These are phyloP conservation scores for Straminergon stramineum DNA, from an alignment of 225 moss, liverwort and hornwort genomes.

Conservation along the genomic window DNA sequence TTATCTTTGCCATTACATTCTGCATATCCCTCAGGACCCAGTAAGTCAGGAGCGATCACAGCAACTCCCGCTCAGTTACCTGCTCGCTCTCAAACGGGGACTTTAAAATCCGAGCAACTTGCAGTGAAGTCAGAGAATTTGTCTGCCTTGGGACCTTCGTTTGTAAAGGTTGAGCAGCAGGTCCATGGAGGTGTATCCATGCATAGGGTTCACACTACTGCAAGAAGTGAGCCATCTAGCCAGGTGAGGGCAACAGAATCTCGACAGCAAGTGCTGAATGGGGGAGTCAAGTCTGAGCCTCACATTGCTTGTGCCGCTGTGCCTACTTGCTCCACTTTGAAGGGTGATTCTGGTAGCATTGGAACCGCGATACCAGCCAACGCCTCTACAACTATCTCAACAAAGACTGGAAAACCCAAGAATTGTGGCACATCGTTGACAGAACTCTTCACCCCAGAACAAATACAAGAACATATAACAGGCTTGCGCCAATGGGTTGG, in stretches of 20 bases:
- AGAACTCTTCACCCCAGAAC: conserved; percentile 88
- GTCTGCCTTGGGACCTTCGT: background rate
- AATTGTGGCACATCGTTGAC: conserved; percentile 92
- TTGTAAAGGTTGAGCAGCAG: conserved; percentile 43
- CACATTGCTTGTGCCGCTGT: conserved; percentile 1
- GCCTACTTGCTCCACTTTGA: conserved; percentile 13
- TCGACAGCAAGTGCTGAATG: conserved; percentile 23
- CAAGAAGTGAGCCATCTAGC: conserved; percentile 23
- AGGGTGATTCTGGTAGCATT: conserved; percentile 33
- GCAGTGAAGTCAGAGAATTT: conserved; percentile 32
- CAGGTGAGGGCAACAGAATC: conserved; percentile 45
- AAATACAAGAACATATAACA: conserved; percentile 87
- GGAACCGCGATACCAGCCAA: conserved; percentile 11
- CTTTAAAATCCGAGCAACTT: conserved; percentile 39
- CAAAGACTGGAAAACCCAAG: conserved; percentile 79
- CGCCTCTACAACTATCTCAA: conserved; percentile 8
- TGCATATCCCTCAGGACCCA: conserved; percentile 19
- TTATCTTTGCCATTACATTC: conserved; percentile 19
- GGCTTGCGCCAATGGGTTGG: conserved; percentile 99
- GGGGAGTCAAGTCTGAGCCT: conserved; percentile 30
- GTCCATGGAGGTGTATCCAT: conserved; percentile 7
- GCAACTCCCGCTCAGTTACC: conserved; percentile 9
- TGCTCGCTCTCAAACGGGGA: conserved; percentile 17
- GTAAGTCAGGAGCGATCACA: conserved; percentile 24
- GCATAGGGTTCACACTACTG: conserved; percentile 7